A percentile compares a stretch with the other conserved stretches of the same genome.
These are phyloP conservation scores for Berkeleyomyces rouxiae DNA, from an alignment of 2,329 filamentous ascomycete genomes.

Conservation along the genomic window DNA sequence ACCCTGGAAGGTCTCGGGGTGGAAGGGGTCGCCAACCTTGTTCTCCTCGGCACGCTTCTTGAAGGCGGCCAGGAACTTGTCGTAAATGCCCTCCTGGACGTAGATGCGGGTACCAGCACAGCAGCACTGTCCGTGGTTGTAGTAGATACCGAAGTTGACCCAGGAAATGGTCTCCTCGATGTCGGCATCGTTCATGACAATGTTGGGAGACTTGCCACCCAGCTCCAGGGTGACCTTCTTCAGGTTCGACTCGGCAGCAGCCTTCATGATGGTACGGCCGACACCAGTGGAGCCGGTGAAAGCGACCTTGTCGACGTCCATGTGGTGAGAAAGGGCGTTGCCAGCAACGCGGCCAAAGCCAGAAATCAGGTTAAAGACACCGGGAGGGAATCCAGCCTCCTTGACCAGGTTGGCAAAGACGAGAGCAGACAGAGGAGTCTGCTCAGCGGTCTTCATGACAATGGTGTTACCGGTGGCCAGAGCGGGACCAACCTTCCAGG, in stretches of 20 bases:
- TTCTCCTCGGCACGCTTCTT: slow-evolving; percentile 26
- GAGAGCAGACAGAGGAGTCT: slow-evolving; percentile 29
- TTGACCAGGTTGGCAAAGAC: slow-evolving; percentile 38
- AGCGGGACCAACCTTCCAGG: slow-evolving; percentile 32
- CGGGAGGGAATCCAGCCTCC: slow-evolving; percentile 58
- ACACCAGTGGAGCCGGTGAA: slow-evolving; percentile 63
- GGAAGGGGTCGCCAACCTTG: slow-evolving; percentile 23
- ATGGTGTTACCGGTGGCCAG: slow-evolving; percentile 33
- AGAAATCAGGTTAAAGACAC: slow-evolving; percentile 58
- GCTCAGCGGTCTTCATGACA: slow-evolving; percentile 37
- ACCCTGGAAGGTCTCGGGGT: slow-evolving; percentile 23
- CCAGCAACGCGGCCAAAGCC: slow-evolving; percentile 53
- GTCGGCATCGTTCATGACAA: slow-evolving; percentile 50
- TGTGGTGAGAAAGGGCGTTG: slow-evolving; percentile 47
- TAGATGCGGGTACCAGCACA: slow-evolving; percentile 42
- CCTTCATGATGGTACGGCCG: slow-evolving; percentile 56
- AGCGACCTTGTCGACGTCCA: slow-evolving; percentile 53
- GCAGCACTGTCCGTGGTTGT: slow-evolving; percentile 42
- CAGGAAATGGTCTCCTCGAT: slow-evolving; percentile 44
- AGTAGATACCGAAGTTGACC: slow-evolving; percentile 28
- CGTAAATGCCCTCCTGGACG: slow-evolving; percentile 34
- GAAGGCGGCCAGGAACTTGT: slow-evolving; percentile 44
- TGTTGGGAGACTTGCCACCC: slow-evolving; percentile 49
- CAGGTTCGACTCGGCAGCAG: slow-evolving; percentile 44
- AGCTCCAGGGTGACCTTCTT: slow-evolving; percentile 52